phyloP scores from a whole-genome alignment of 352 stramenopile genomes.

The Elongisporangium prolatum region DNA sequence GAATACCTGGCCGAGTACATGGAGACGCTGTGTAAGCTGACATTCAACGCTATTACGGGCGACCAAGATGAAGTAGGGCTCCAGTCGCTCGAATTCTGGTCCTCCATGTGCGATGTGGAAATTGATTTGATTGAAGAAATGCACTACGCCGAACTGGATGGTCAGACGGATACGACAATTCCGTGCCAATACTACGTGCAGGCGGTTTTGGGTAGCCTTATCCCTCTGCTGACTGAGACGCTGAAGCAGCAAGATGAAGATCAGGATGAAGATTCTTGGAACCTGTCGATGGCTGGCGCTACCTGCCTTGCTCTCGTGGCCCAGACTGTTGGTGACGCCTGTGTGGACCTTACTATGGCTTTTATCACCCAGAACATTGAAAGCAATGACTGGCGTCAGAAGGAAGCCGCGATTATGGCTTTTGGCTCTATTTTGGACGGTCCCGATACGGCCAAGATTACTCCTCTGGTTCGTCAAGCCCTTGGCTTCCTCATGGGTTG shows the following conservation, averaged over 20 bases:
- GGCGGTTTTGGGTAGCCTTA: slow-evolving; percentile 81
- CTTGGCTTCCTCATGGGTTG: slow-evolving; percentile 92
- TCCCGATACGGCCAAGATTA: slow-evolving; percentile 88
- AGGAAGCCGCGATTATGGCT: slow-evolving; percentile 96
- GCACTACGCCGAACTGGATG: slow-evolving; percentile 72
- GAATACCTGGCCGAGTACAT: slow-evolving; percentile 95
- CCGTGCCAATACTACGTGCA: slow-evolving; percentile 89
- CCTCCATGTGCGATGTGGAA: slow-evolving; percentile 95
- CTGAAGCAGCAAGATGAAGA: slow-evolving; percentile 95
- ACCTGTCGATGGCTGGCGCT: slow-evolving; percentile 92
- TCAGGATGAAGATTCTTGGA: slow-evolving; percentile 93
- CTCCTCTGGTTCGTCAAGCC: slow-evolving; percentile 88
- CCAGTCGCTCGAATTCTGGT: slow-evolving; percentile 98
- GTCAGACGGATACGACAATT: slow-evolving; percentile 36
- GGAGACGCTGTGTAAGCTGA: slow-evolving; percentile 94
- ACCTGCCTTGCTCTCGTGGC: slow-evolving; percentile 93
- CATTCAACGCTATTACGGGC: slow-evolving; percentile 90
- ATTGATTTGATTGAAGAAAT: slow-evolving; percentile 92
- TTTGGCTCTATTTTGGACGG: slow-evolving; percentile 96
- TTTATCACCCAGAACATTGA: slow-evolving; percentile 96
- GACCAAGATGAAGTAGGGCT: slow-evolving; percentile 92
- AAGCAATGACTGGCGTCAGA: slow-evolving; percentile 91
- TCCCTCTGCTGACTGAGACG: slow-evolving; percentile 91
- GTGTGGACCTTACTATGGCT: slow-evolving; percentile 89
- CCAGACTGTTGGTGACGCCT: slow-evolving; percentile 89